Conservation (phyloP, 2,329 filamentous ascomycete species). For the Penicillium sp. region DNA sequence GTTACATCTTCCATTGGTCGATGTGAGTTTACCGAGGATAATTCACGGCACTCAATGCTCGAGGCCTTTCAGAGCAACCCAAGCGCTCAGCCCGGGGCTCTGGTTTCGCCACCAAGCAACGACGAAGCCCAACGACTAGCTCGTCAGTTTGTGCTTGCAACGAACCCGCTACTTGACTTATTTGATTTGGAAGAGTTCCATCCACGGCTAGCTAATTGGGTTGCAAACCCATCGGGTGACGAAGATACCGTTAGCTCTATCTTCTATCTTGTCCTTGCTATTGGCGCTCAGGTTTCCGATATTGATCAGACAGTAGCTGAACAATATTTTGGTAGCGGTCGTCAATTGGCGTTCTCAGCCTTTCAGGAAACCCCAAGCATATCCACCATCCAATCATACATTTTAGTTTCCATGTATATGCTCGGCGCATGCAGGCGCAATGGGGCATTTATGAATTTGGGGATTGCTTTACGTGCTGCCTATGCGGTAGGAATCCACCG, state of each 20-base stretch:
- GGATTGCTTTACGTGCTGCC: conserved; percentile 45
- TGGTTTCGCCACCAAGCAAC: conserved; percentile 26
- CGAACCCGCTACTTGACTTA: conserved; percentile 43
- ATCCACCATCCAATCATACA: conserved; percentile 45
- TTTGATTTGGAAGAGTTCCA: conserved; percentile 42
- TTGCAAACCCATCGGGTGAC: conserved; percentile 29
- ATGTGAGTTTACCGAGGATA: conserved; percentile 36
- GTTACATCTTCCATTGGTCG: conserved; percentile 40
- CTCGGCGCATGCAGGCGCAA: conserved; percentile 46
- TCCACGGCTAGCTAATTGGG: conserved; percentile 33
- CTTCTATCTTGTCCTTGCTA: conserved; percentile 45
- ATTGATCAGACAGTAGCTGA: conserved; percentile 38
- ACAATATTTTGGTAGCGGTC: conserved; percentile 42
- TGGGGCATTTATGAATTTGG: conserved; percentile 46
- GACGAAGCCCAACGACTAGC: conserved; percentile 37
- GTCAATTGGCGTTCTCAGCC: conserved; percentile 38
- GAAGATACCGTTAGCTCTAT: conserved; percentile 41
- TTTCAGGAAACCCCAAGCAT: conserved; percentile 45
- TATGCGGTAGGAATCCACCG: conserved; percentile 47
- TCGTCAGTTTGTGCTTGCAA: conserved; percentile 40
- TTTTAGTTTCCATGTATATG: conserved; percentile 47
- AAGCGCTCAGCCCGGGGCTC: conserved; percentile 23
- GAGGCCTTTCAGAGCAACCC: conserved; percentile 33
- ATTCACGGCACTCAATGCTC: conserved; percentile 36
- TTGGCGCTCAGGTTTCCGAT: conserved; percentile 40